These are phyloP conservation scores for Glonium stellatum DNA, from an alignment of 495 filamentous ascomycete genomes.

Conservation along the genomic window DNA sequence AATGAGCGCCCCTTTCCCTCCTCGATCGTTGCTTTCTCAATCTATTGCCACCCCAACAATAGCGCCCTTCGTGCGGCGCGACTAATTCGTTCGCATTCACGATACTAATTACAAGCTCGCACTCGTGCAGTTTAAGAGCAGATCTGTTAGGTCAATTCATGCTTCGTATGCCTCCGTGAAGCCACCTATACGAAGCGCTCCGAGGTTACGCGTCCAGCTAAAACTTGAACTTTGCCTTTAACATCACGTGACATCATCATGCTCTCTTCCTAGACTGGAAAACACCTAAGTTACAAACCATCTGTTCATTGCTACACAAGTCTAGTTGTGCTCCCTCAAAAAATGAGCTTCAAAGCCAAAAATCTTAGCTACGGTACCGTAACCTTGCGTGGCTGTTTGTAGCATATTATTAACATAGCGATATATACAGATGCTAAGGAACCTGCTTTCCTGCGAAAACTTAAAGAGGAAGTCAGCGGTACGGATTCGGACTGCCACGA, in stretches of 20 bases:
- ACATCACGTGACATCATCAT: neutral
- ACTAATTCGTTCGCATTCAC: neutral
- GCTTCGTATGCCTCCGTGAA: no score
- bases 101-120: no score
- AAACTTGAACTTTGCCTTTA: neutral
- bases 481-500: constrained; percentile 36
- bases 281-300: neutral
- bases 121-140: no score
- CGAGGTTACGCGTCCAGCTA: no score
- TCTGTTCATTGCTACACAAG: neutral
- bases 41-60: no score
- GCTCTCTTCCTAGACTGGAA: neutral
- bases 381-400: neutral
- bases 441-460: constrained; percentile 37
- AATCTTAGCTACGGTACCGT: constrained; percentile 40
- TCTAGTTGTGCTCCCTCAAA: neutral
- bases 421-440: constrained; percentile 34
- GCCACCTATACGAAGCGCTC: no score
- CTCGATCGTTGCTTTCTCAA: neutral
- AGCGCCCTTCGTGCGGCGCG: neutral
- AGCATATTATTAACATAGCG: neutral
- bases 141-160: no score
- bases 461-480: constrained; percentile 38
- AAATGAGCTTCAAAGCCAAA: constrained; percentile 41
- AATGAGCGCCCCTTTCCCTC: neutral